Conservation (phyloP, 768 basidiomycete genomes). For the Nidularia sp. region DNA sequence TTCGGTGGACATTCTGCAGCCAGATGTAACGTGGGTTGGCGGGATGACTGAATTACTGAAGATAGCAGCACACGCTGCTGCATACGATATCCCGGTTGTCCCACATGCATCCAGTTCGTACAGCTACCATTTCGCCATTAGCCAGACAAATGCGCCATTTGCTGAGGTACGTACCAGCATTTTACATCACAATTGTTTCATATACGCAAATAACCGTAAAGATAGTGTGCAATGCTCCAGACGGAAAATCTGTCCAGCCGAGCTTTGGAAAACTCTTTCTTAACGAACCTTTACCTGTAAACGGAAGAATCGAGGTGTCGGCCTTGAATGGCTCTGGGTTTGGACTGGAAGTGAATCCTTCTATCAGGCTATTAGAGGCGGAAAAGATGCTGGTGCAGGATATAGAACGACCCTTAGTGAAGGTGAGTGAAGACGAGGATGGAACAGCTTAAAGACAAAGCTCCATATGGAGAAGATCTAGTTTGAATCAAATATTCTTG, state of each 20-base stretch:
- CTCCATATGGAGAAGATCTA: no score
- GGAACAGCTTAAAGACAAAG: no score
- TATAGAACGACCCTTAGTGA: background rate
- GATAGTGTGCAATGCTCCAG: conserved; percentile 8
- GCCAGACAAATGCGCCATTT: conserved; percentile 22
- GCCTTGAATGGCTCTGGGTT: conserved; percentile 30
- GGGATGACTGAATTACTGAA: conserved; percentile 26
- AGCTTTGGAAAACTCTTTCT: conserved; percentile 33
- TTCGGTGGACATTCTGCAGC: conserved; percentile 22
- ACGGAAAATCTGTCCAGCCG: conserved; percentile 6
- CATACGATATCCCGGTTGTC: conserved; percentile 44
- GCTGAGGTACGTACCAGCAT: conserved; percentile 1
- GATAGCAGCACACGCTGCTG: conserved; percentile 29
- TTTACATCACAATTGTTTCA: background rate
- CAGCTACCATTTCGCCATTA: conserved; percentile 41
- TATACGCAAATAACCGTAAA: background rate
- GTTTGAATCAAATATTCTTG: no score
- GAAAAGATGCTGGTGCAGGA: background rate
- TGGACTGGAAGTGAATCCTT: conserved; percentile 34
- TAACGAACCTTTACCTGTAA: conserved; percentile 32
- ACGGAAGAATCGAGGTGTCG: conserved; percentile 27
- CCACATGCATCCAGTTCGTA: conserved; percentile 45
- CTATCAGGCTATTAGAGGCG: background rate
- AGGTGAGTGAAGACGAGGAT: background rate
- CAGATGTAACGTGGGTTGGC: conserved; percentile 25